phyloP scores from a whole-genome alignment of 257 asterid genomes.

The Nicotiana undulata region DNA sequence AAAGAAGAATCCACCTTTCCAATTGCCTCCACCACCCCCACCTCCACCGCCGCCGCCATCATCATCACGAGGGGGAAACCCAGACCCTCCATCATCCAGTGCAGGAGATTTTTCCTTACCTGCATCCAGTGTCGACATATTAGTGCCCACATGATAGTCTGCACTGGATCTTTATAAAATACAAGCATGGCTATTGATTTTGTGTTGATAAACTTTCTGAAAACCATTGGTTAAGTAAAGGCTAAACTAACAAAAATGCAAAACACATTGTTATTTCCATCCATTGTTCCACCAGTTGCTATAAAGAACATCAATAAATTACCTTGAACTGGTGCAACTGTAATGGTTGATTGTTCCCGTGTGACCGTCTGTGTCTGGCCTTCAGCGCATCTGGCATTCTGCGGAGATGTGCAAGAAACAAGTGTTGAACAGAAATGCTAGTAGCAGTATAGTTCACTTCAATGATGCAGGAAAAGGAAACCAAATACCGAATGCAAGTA shows the following conservation, averaged over 20 bases:
- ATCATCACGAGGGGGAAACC: slow-evolving; percentile 85
- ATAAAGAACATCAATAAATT: slow-evolving; percentile 6
- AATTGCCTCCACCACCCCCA: slow-evolving; percentile 75
- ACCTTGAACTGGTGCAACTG: slow-evolving; percentile 89
- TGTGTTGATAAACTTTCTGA: neutral
- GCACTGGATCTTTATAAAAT: neutral
- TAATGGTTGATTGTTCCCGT: slow-evolving; percentile 76
- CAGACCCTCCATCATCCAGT: slow-evolving; percentile 87
- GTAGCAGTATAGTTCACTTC: neutral
- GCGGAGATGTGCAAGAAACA: slow-evolving; percentile 8
- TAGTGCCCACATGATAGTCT: neutral
- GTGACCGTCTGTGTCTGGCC: slow-evolving; percentile 88
- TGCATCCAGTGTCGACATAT: slow-evolving; percentile 15
- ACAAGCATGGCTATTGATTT: neutral
- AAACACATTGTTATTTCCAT: neutral
- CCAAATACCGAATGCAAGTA: neutral
- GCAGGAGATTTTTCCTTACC: slow-evolving; percentile 87
- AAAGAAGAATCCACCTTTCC: slow-evolving; percentile 87
- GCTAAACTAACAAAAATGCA: neutral
- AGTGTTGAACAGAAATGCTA: neutral
- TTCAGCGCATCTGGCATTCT: slow-evolving; percentile 76
- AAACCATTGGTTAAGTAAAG: neutral
- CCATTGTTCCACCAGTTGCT: neutral
- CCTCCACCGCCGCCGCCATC: slow-evolving; percentile 86
- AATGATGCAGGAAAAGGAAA: neutral